Base-by-base conservation (phyloP, 106 monocot species). In the Dactylorhiza incarnata region DNA sequence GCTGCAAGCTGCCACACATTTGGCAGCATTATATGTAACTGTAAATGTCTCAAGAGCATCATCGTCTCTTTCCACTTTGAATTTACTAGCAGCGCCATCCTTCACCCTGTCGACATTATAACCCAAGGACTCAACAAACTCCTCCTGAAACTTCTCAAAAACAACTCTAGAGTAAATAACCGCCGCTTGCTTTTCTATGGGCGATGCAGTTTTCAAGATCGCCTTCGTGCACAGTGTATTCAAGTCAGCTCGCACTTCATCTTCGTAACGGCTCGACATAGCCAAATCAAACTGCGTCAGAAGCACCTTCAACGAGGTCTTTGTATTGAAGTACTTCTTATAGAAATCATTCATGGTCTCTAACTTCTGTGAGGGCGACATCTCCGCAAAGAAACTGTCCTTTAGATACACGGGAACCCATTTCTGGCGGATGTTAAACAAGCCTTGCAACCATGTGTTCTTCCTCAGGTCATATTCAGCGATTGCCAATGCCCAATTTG, bases 261-360 rank as follows among this genome's bases (percentile, higher is more conserved):
- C 85, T 56, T 93, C 93, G 71, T 89, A 87, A 29, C 92, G 76
- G 22, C 69, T 77, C 16, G 76, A 84, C 95, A 96, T 87, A 68
- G 85, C 84, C 72, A 93, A 77, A 43, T 96, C 93, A 81, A 96
- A 96, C 75, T 96, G 93, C 49, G 87, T 84, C 20, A 96, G 88
- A 68, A 96, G 89, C 15, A 96, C 93, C 79, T 90, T 90, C 43
- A 96, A 37, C 12, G 95, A 93, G 47, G 90, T 93, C 73, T 85
- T 96, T 4, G 95, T 88, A 74, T 89, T 96, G 77, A 96, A 96
- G 68, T 93, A 84, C 48, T 89, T 90, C 84, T 96, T 96, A 50
- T 96, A 96, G 45, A 96, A 87, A 68, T 96, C 95, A 54, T 93
- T 96, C 83, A 93, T 87, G 8, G 93, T 96, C 73, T 96, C 95